These are phyloP conservation scores for Eucalyptus fibrosa DNA, from an alignment of 345 rosid species.

Conservation along the genomic window DNA sequence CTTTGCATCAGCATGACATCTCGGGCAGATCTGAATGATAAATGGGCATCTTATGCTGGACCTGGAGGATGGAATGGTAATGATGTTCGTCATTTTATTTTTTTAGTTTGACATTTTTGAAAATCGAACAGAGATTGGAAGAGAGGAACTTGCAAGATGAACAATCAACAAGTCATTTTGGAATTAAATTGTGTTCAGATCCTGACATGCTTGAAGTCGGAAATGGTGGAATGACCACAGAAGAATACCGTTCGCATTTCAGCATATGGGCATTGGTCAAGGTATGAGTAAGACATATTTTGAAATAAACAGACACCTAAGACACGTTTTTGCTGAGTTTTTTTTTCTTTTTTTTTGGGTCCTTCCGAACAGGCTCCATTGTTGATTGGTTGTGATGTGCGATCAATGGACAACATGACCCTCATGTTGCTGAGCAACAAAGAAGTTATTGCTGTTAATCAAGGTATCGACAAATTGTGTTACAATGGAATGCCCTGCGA, in stretches of 20 bases:
- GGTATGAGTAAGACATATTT: conserved; percentile 2
- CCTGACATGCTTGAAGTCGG: conserved; percentile 81
- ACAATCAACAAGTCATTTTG: background rate
- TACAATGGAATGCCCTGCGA: background rate
- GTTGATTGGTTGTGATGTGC: conserved; percentile 42
- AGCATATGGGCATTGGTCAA: conserved; percentile 64
- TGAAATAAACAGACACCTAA: background rate
- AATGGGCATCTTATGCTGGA: conserved; percentile 53
- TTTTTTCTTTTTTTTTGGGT: background rate
- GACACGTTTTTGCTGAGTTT: too few species aligned
- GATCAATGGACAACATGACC: conserved; percentile 24
- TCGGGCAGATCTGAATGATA: conserved; percentile 36
- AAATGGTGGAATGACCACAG: conserved; percentile 59
- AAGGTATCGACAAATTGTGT: conserved; percentile 15
- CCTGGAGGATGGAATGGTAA: conserved; percentile 74
- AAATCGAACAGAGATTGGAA: background rate
- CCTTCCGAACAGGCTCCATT: conserved; percentile 27
- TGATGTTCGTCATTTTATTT: background rate
- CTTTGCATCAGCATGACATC: conserved; percentile 27
- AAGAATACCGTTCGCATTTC: conserved; percentile 55
- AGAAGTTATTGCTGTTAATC: conserved; percentile 53
- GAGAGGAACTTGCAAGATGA: background rate
- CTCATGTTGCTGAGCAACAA: conserved; percentile 20
- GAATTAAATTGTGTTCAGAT: conserved; percentile 11
- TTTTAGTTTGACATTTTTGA: background rate